Evolutionary conservation across 192 early-diverging fungal species (phyloP).

Genomic region (Rhizophagus sp.): DNA sequence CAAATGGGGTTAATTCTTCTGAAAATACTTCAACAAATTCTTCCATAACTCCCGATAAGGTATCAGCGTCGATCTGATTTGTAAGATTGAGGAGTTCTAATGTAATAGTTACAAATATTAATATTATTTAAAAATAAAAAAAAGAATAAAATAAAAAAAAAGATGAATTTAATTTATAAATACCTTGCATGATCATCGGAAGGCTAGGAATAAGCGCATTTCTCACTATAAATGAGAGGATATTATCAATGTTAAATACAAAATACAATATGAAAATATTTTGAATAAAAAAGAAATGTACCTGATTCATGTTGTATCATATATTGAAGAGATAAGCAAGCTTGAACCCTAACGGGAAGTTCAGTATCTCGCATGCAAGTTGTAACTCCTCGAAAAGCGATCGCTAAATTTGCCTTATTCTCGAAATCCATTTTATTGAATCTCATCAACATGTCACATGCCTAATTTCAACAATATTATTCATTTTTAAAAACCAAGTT

Average conservation of each 20-base stretch:
- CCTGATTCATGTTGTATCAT: conserved; percentile 74
- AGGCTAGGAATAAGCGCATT: conserved; percentile 78
- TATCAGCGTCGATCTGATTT: conserved; percentile 93
- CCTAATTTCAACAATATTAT: conserved; percentile 32
- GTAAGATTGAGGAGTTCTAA: conserved; percentile 77
- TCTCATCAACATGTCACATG: conserved; percentile 51
- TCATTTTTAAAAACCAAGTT: not conserved
- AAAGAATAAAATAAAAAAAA: not conserved
- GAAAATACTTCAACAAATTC: conserved; percentile 90
- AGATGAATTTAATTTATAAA: not conserved
- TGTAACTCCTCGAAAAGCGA: conserved; percentile 53
- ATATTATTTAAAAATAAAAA: conserved; percentile 11
- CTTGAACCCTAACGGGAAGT: conserved; percentile 86
- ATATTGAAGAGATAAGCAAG: conserved; percentile 77
- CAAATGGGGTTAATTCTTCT: conserved; percentile 89
- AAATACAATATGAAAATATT: not conserved
- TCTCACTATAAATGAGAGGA: conserved; percentile 41
- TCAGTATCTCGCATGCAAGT: conserved; percentile 74
- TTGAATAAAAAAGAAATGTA: conserved; percentile 29
- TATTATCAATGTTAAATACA: not conserved
- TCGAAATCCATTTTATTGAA: conserved; percentile 66
- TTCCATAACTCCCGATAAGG: conserved; percentile 84
- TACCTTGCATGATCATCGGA: conserved; percentile 82
- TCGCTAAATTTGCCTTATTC: conserved; percentile 53
- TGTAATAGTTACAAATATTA: conserved; percentile 20